phyloP scores from a whole-genome alignment of 2,329 filamentous ascomycete species.

The Aspergillus latus region DNA sequence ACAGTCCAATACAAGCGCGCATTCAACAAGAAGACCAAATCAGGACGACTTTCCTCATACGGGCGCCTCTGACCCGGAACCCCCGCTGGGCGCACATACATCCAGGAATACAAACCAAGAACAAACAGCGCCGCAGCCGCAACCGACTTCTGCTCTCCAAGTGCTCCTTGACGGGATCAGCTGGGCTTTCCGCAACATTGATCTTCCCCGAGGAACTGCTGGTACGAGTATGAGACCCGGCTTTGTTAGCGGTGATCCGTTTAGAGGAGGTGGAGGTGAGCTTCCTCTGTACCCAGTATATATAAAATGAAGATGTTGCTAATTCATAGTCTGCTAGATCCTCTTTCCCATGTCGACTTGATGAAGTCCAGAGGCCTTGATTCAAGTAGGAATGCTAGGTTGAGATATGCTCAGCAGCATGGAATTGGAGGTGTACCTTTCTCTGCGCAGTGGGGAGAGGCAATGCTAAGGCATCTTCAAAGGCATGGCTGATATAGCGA shows the following conservation, averaged over 20 bases:
- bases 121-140: background rate
- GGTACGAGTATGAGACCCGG: background rate
- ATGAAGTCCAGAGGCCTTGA: constrained; percentile 6
- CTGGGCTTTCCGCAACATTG: background rate
- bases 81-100: background rate
- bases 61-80: too few species aligned
- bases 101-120: background rate
- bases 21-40: background rate
- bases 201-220: background rate
- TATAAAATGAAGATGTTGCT: too few species aligned
- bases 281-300: background rate
- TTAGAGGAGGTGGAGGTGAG: background rate
- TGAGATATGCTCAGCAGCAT: background rate
- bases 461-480: background rate
- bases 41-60: background rate
- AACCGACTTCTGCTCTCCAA: background rate
- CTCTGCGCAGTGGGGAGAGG: constrained; percentile 7
- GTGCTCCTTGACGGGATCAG: background rate
- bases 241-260: background rate
- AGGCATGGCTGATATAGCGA: too few species aligned
- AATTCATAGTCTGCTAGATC: background rate
- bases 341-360: background rate
- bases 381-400: background rate
- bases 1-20: background rate
- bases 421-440: constrained; percentile 11